A percentile compares a stretch with the other conserved stretches of the same genome.
phyloP scores from a whole-genome alignment of 345 rosid genomes.

The Raphanus raphanistrum region DNA sequence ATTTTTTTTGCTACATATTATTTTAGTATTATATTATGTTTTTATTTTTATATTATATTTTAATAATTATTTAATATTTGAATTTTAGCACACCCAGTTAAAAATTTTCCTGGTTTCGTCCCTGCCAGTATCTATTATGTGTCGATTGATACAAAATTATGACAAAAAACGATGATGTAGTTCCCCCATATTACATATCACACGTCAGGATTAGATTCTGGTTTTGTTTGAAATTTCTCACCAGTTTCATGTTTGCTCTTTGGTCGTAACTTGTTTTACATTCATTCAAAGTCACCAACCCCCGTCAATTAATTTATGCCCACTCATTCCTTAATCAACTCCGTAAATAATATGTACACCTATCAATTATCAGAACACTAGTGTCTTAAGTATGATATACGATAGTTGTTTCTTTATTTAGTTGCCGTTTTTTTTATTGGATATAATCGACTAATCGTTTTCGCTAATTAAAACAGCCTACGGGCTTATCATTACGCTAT shows the following conservation, averaged over 20 bases:
- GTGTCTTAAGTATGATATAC: background rate
- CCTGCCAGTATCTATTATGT: background rate
- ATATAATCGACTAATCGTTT: background rate
- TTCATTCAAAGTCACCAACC: constrained; percentile 21
- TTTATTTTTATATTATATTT: too few relatives aligned
- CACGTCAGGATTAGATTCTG: constrained; percentile 10
- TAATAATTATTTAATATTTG: too few relatives aligned
- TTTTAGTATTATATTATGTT: too few relatives aligned
- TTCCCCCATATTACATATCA: background rate
- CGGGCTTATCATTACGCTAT: background rate
- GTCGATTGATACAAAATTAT: background rate
- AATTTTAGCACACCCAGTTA: too few relatives aligned
- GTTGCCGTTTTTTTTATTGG: background rate
- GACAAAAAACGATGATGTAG: constrained; percentile 6
- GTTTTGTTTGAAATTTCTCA: constrained; percentile 16
- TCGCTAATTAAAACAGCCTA: constrained; percentile 2
- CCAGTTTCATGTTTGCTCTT: constrained; percentile 15
- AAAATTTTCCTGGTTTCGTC: too few relatives aligned
- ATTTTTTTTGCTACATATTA: too few relatives aligned
- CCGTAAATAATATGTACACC: background rate
- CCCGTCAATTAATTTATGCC: constrained; percentile 19
- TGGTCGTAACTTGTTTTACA: constrained; percentile 19
- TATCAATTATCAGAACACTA: constrained; percentile 3
- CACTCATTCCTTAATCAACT: constrained; percentile 9
- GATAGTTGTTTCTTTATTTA: background rate